phyloP scores from a whole-genome alignment of 768 basidiomycete genomes.

The Mycena capillaripes region DNA sequence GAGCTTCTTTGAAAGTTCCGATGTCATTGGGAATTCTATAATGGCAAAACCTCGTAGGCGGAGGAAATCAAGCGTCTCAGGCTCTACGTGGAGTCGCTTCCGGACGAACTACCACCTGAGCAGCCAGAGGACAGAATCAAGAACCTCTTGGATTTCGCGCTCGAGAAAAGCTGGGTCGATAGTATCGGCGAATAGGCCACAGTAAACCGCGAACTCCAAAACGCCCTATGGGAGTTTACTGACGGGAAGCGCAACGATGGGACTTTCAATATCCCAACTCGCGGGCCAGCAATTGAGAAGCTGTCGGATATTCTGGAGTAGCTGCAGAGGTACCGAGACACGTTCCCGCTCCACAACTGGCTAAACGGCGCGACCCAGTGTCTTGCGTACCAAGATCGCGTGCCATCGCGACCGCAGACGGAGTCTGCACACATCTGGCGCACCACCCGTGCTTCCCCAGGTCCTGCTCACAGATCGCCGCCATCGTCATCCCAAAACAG shows the following conservation, averaged over 20 bases:
- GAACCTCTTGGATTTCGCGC: neutral
- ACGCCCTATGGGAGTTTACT: neutral
- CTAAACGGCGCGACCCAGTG: too few relatives aligned
- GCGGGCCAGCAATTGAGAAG: neutral
- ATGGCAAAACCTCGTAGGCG: too few relatives aligned
- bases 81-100: slow-evolving; percentile 15
- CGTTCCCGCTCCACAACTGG: too few relatives aligned
- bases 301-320: slow-evolving; percentile 15
- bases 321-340: slow-evolving; percentile 14
- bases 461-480: too few relatives aligned
- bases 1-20: too few relatives aligned
- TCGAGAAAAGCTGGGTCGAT: slow-evolving; percentile 4
- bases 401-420: too few relatives aligned
- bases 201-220: neutral
- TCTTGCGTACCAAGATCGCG: too few relatives aligned
- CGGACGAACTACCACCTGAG: neutral
- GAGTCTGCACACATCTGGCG: too few relatives aligned
- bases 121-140: neutral
- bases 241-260: neutral
- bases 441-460: too few relatives aligned
- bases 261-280: neutral
- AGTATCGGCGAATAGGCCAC: slow-evolving; percentile 6
- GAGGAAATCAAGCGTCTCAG: slow-evolving; percentile 8
- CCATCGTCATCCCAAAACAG: too few relatives aligned
- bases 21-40: too few relatives aligned